phyloP scores from a whole-genome alignment of 805 yeast species.

The Kodamaea jinghongensis region DNA sequence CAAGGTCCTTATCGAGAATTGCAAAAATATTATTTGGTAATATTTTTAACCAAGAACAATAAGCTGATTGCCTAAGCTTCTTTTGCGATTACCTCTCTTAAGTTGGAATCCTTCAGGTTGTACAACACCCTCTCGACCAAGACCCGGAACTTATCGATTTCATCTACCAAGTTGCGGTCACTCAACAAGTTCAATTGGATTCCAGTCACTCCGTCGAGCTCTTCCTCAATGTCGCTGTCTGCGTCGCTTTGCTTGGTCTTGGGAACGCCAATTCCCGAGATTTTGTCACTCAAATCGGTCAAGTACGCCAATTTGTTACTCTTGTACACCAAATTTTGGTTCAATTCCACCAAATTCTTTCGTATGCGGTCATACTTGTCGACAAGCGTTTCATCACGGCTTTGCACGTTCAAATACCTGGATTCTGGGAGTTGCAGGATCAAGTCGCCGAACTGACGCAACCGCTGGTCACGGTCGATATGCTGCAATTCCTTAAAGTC shows the following conservation, averaged over 20 bases:
- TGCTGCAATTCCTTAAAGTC: conserved; percentile 17
- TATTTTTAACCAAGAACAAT: no score
- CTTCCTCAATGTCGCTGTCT: conserved; percentile 24
- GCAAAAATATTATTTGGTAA: no score
- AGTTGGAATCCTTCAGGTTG: no score
- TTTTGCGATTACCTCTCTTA: no score
- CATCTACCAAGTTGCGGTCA: conserved; percentile 11
- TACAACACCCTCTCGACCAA: conserved; percentile 23
- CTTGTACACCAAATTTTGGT: conserved; percentile 24
- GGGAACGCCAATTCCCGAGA: conserved; percentile 2
- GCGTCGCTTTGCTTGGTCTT: conserved; percentile 3
- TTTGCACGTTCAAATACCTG: conserved; percentile 23
- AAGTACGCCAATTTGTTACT: conserved; percentile 30
- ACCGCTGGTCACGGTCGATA: conserved; percentile 9
- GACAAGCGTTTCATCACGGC: conserved; percentile 6
- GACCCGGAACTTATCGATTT: conserved; percentile 26
- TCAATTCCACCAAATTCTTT: conserved; percentile 14
- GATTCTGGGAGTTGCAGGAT: conserved; percentile 33
- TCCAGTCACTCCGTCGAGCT: not conserved
- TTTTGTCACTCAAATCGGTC: conserved; percentile 11
- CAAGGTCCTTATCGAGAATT: no score
- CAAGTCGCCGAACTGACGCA: conserved; percentile 23
- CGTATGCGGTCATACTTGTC: conserved; percentile 22
- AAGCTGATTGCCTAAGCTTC: no score
- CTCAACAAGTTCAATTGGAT: conserved; percentile 12